phyloP scores from a whole-genome alignment of 805 yeast species.

The Nakazawaea holstii region DNA sequence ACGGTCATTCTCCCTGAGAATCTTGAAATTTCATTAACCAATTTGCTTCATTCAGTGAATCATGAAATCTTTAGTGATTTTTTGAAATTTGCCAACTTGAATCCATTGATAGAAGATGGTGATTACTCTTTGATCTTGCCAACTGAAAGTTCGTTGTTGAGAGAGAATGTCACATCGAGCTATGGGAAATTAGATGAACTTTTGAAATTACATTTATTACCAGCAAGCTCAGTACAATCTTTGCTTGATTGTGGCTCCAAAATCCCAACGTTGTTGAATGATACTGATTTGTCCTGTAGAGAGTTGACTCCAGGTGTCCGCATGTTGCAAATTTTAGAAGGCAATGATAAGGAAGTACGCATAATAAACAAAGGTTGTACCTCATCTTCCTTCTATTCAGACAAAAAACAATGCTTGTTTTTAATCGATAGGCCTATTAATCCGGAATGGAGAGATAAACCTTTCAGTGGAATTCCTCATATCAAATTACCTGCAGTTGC shows the following conservation, averaged over 20 bases:
- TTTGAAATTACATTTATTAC: slow-evolving; percentile 64
- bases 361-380: slow-evolving; percentile 60
- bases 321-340: slow-evolving; percentile 38
- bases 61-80: slow-evolving; percentile 28
- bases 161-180: slow-evolving; percentile 43
- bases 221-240: slow-evolving; percentile 42
- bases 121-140: slow-evolving; percentile 72
- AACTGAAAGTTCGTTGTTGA: slow-evolving; percentile 45
- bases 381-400: slow-evolving; percentile 20
- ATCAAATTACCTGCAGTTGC: slow-evolving; percentile 65
- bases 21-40: slow-evolving; percentile 45
- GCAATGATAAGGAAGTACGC: slow-evolving; percentile 52
- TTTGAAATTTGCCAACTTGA: neutral
- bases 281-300: slow-evolving; percentile 40
- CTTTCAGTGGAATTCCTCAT: slow-evolving; percentile 38
- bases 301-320: slow-evolving; percentile 30
- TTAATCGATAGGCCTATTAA: slow-evolving; percentile 64
- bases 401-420: slow-evolving; percentile 47
- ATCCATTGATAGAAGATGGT: slow-evolving; percentile 24
- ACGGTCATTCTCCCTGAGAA: slow-evolving; percentile 51
- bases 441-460: slow-evolving; percentile 50
- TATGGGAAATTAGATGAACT: slow-evolving; percentile 39
- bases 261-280: slow-evolving; percentile 38
- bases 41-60: slow-evolving; percentile 49
- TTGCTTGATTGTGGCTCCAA: slow-evolving; percentile 42